Evolutionary conservation across 1,284 basidiomycete species (phyloP), one percentile per base, ranked within the genome.

Genomic region (Cutaneotrichosporon mucoides): DNA sequence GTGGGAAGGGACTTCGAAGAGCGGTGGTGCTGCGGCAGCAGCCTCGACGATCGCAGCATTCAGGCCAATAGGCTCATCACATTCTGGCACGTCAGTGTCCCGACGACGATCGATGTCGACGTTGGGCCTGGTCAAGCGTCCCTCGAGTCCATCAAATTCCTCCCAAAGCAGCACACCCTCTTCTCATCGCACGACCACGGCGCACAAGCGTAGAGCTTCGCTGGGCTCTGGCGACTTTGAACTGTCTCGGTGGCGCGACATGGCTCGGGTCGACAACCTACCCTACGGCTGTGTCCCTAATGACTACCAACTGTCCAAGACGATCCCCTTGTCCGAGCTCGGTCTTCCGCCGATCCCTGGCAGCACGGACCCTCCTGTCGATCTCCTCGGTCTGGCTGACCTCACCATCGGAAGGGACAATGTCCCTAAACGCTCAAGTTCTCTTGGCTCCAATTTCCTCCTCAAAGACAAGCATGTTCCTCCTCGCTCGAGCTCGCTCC

Each of bases 221-320:
- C 12, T 64, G 36, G 49, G 49, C 42, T 55, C 55, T 34, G 59
- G 57, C 36, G 62, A 64, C 34, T 55, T 48, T 15, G 62, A 61
- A 13, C 41, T 56, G 15, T 33, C 47, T 9, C 57, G 55, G 34
- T 56, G 59, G 51, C 59, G 55, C 15, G 57, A 58, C 35, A 55
- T 55, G 42, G 57, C 48, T 4, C 55, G 51, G 48, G 33, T 52
- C 24, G 51, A 63, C 37, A 56, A 50, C 50, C 46, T 61, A 2
- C 59, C 59, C 0, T 61, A 57, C 13, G 55, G 47, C 16, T 61
- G 53, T 45, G 48, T 50, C 8, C 40, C 46, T 6, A 38, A 43
- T 35, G 45, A 51, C 6, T 63, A 62, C 3, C 38, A 53, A 5
- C 38, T 40, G 12, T 40, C 38, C 38, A 37, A 58, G 15, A 40